Evolutionary conservation across 2,329 filamentous ascomycete genomes (phyloP).

Genomic region (Aspergillus calidoustus): DNA sequence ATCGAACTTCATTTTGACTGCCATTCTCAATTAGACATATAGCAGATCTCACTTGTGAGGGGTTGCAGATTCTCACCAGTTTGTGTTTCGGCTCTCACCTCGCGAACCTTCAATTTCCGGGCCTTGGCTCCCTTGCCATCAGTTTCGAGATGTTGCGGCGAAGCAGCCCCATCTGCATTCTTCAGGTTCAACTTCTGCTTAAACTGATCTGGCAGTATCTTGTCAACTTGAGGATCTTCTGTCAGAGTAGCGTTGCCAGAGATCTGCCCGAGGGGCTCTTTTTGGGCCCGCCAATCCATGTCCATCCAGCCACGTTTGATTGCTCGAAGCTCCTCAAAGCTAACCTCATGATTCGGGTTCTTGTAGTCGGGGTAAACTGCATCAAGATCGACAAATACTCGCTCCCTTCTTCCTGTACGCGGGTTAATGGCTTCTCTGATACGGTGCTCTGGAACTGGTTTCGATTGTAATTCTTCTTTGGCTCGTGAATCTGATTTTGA

Average conservation of each 20-base stretch:
- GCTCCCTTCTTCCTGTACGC: slow-evolving; percentile 79
- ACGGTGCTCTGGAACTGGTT: slow-evolving; percentile 71
- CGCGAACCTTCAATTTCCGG: slow-evolving; percentile 79
- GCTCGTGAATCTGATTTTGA: slow-evolving; percentile 46
- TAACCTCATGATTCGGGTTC: slow-evolving; percentile 74
- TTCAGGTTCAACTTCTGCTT: slow-evolving; percentile 38
- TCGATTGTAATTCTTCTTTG: slow-evolving; percentile 45
- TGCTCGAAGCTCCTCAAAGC: slow-evolving; percentile 91
- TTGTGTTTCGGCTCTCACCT: slow-evolving; percentile 84
- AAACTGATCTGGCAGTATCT: slow-evolving; percentile 35
- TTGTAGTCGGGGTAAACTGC: slow-evolving; percentile 80
- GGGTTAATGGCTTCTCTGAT: slow-evolving; percentile 83
- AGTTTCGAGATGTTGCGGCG: slow-evolving; percentile 22
- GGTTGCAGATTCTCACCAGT: slow-evolving; percentile 66
- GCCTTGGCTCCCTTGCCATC: slow-evolving; percentile 47
- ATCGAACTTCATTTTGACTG: slow-evolving; percentile 91
- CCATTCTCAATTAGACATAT: slow-evolving; percentile 1
- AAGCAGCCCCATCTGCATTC: slow-evolving; percentile 23
- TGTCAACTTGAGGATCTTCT: slow-evolving; percentile 29
- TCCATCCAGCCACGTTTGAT: slow-evolving; percentile 70
- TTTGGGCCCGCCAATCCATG: slow-evolving; percentile 55
- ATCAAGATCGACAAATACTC: slow-evolving; percentile 84
- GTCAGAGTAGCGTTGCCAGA: slow-evolving; percentile 45
- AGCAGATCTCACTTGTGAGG: not conserved
- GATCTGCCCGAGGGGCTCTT: slow-evolving; percentile 60